A percentile compares a stretch with the other conserved stretches of the same genome.
phyloP scores from a whole-genome alignment of 2,329 filamentous ascomycete genomes.

The Didymellaceae sp. region DNA sequence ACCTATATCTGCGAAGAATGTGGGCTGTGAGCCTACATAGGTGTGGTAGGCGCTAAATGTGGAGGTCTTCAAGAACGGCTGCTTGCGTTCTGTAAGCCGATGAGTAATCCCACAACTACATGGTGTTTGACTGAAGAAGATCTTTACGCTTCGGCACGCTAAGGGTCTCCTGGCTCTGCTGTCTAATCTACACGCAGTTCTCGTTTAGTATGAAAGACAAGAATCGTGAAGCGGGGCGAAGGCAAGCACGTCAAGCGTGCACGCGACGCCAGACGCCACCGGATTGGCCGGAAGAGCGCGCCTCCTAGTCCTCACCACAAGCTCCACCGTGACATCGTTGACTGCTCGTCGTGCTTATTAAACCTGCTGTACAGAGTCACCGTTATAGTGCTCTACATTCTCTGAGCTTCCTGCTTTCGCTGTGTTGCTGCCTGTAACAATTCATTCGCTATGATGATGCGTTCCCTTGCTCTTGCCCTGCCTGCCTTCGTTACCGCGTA shows the following conservation, averaged over 20 bases:
- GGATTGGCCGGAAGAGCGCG: slow-evolving; percentile 29
- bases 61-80: too few relatives aligned
- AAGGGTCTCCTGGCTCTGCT: too few relatives aligned
- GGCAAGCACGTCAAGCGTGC: slow-evolving; percentile 2
- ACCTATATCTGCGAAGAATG: too few relatives aligned
- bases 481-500: slow-evolving; percentile 24
- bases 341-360: slow-evolving; percentile 20
- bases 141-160: too few relatives aligned
- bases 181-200: too few relatives aligned
- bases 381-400: neutral
- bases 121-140: too few relatives aligned
- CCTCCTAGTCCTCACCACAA: slow-evolving; percentile 19
- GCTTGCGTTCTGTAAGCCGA: too few relatives aligned
- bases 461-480: slow-evolving; percentile 22
- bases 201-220: too few relatives aligned
- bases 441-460: slow-evolving; percentile 21
- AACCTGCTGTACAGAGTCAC: slow-evolving; percentile 10
- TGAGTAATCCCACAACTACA: too few relatives aligned
- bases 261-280: slow-evolving; percentile 7
- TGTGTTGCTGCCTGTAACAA: neutral
- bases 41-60: too few relatives aligned
- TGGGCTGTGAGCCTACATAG: too few relatives aligned
- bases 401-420: slow-evolving; percentile 6
- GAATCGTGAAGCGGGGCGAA: neutral
- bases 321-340: slow-evolving; percentile 32